These are phyloP conservation scores for Neonectria coccinea DNA, from an alignment of 2,329 filamentous ascomycete genomes.

Conservation along the genomic window DNA sequence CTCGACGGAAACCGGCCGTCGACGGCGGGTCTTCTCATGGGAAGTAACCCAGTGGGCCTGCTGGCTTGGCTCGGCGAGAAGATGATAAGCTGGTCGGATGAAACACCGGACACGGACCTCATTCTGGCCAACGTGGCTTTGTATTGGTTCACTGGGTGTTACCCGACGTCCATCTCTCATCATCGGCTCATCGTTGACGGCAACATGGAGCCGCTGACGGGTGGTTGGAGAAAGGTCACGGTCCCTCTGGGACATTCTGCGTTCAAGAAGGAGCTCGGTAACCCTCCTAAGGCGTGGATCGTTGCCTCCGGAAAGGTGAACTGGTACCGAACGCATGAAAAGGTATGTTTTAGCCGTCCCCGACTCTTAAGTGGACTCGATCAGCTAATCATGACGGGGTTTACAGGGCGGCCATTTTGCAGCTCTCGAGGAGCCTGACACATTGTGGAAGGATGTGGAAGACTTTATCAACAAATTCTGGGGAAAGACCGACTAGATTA, in stretches of 20 bases:
- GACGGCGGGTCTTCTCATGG: constrained; percentile 13
- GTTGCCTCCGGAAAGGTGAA: constrained; percentile 12
- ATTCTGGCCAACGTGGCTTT: constrained; percentile 19
- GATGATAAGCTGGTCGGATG: constrained; percentile 14
- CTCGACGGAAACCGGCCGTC: constrained; percentile 13
- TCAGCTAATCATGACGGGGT: not conserved
- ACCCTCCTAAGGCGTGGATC: constrained; percentile 15
- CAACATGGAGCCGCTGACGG: not conserved
- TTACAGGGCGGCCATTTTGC: constrained; percentile 33
- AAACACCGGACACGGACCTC: constrained; percentile 8
- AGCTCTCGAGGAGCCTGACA: constrained; percentile 32
- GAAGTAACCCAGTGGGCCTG: constrained; percentile 16
- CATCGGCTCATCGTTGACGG: not conserved
- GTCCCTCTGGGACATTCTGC: constrained; percentile 19
- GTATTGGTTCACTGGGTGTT: constrained; percentile 26
- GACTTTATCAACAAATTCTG: constrained; percentile 29
- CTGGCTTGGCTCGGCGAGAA: constrained; percentile 22
- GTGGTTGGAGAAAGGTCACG: constrained; percentile 5
- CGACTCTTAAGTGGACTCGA: not conserved
- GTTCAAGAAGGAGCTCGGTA: constrained; percentile 13
- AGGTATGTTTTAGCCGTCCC: not conserved
- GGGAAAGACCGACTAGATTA: not conserved
- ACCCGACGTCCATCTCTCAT: constrained; percentile 10
- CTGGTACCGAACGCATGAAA: constrained; percentile 17
- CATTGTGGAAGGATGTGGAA: constrained; percentile 30